phyloP scores from a whole-genome alignment of 2,329 filamentous ascomycete genomes.

The Nigrospora oryzae region DNA sequence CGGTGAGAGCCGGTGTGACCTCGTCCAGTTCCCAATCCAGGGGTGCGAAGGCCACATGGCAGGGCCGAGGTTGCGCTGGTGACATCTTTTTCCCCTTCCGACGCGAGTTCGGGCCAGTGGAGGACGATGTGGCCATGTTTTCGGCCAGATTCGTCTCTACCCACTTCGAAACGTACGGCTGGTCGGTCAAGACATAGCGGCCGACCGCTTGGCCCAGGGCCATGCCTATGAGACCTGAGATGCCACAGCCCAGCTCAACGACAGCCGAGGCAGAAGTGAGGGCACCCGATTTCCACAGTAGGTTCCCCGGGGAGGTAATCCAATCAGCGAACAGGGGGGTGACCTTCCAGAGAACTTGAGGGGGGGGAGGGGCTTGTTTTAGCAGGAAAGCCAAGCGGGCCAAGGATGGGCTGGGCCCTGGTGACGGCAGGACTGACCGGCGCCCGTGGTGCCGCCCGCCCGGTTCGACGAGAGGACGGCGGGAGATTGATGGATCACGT shows the following conservation, averaged over 20 bases:
- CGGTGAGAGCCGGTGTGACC: conserved; percentile 34
- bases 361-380: background rate
- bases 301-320: conserved; percentile 57
- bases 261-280: conserved; percentile 49
- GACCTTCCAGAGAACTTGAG: conserved; percentile 78
- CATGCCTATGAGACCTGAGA: conserved; percentile 71
- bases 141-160: conserved; percentile 68
- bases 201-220: conserved; percentile 52
- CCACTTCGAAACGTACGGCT: conserved; percentile 71
- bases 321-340: conserved; percentile 76
- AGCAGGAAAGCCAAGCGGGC: background rate
- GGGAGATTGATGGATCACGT: conserved; percentile 76
- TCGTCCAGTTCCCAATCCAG: conserved; percentile 78
- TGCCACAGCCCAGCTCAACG: conserved; percentile 82
- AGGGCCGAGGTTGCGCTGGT: background rate
- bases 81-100: conserved; percentile 11
- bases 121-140: conserved; percentile 33
- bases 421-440: conserved; percentile 32
- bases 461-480: conserved; percentile 70
- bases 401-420: background rate
- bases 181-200: conserved; percentile 76
- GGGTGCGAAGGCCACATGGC: conserved; percentile 45
- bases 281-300: conserved; percentile 48
- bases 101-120: conserved; percentile 3
- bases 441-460: conserved; percentile 64